A percentile compares a stretch with the other conserved stretches of the same genome.
These are phyloP conservation scores for Wickerhamiella lipophila DNA, from an alignment of 805 yeast genomes.

Conservation along the genomic window DNA sequence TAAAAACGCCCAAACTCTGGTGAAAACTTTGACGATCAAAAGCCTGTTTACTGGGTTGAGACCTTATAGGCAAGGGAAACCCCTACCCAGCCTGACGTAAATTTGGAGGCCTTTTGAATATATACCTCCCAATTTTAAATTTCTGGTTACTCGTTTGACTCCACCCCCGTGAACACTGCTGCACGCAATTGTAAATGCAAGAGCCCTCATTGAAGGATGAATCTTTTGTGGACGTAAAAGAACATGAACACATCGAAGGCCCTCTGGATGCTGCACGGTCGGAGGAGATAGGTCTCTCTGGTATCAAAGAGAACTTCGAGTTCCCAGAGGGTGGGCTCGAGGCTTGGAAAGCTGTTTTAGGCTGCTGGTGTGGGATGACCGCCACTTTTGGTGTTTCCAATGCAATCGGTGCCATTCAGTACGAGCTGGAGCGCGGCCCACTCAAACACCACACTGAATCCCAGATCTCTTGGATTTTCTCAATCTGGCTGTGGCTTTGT, in stretches of 20 bases:
- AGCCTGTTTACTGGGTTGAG: no score
- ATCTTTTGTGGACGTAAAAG: background rate
- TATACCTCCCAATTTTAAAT: no score
- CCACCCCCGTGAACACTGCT: background rate
- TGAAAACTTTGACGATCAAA: no score
- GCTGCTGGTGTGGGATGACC: constrained; percentile 45
- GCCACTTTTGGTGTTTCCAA: constrained; percentile 55
- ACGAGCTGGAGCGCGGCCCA: constrained; percentile 45
- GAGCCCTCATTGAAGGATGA: background rate
- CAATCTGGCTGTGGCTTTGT: constrained; percentile 28
- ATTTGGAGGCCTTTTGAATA: background rate
- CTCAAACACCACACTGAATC: constrained; percentile 35
- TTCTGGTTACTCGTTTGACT: background rate
- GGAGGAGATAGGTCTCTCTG: background rate
- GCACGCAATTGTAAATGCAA: background rate
- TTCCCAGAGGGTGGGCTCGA: constrained; percentile 43
- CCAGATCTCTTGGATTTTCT: constrained; percentile 58
- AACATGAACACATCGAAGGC: background rate
- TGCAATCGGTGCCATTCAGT: constrained; percentile 53
- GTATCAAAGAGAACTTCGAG: constrained; percentile 10
- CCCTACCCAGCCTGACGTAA: background rate
- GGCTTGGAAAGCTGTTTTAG: constrained; percentile 44
- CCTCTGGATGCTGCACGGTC: background rate
- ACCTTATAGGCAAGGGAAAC: no score
- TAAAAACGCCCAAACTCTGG: no score